Evolutionary conservation across 1,139 yeast genomes (phyloP).

Genomic region (Waltiozyma sp.): DNA sequence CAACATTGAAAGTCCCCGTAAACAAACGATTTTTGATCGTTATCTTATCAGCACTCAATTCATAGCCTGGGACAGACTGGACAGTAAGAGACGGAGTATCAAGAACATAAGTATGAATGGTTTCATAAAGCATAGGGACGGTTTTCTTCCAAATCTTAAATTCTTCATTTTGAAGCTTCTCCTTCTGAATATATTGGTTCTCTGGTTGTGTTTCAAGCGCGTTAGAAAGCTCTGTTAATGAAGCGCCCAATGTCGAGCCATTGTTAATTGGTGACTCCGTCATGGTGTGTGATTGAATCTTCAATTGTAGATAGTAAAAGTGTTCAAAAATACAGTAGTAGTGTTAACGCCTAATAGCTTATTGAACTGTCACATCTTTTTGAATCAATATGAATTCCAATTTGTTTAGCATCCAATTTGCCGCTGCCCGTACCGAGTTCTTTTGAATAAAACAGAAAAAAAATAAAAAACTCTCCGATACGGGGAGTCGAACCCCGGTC

Average conservation of each 20-base stretch:
- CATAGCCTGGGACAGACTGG: slow-evolving; percentile 35
- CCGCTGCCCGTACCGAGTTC: background rate
- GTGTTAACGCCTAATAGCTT: too few relatives aligned
- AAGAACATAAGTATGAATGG: slow-evolving; percentile 53
- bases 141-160: slow-evolving; percentile 94
- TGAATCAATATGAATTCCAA: too few relatives aligned
- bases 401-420: too few relatives aligned
- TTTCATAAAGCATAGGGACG: slow-evolving; percentile 78
- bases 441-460: too few relatives aligned
- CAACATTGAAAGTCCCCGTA: slow-evolving; percentile 34
- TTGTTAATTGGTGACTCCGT: background rate
- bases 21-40: slow-evolving; percentile 31
- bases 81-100: slow-evolving; percentile 26
- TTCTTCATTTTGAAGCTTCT: slow-evolving; percentile 44
- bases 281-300: background rate
- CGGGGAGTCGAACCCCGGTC: slow-evolving; percentile 81
- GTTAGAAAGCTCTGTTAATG: background rate
- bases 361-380: too few relatives aligned
- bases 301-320: too few relatives aligned
- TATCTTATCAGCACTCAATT: slow-evolving; percentile 26
- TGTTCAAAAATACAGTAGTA: too few relatives aligned
- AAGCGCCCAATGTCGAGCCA: background rate
- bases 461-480: slow-evolving; percentile 38
- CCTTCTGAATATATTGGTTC: slow-evolving; percentile 17
- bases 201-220: background rate